Percentiles rank a stretch among this genome's conserved stretches.
Evolutionary conservation across 2,329 filamentous ascomycete species (phyloP).

Genomic region (Diaporthe citrichinensis): DNA sequence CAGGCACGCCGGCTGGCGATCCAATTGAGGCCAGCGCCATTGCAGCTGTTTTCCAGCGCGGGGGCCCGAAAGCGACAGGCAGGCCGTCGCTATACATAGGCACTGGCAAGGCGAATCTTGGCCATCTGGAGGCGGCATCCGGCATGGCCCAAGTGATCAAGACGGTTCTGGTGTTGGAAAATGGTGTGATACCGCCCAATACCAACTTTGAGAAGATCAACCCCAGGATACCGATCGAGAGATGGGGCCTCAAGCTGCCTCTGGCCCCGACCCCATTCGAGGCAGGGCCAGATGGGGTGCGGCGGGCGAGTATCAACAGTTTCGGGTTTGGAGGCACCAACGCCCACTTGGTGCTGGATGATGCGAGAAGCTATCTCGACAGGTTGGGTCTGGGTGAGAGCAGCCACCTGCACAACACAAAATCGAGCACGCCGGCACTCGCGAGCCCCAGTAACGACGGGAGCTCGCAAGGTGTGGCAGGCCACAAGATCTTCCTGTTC

Average conservation of each 20-base stretch:
- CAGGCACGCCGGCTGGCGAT: conserved; percentile 53
- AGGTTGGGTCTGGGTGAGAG: conserved; percentile 16
- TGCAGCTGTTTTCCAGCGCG: conserved; percentile 43
- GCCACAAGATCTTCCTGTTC: conserved; percentile 37
- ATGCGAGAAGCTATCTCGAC: conserved; percentile 34
- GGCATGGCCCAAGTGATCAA: conserved; percentile 39
- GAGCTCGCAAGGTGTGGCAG: not conserved
- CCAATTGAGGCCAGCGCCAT: conserved; percentile 49
- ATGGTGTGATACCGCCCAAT: conserved; percentile 48
- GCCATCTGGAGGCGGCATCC: conserved; percentile 36
- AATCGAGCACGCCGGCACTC: conserved; percentile 5
- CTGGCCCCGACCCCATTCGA: conserved; percentile 43
- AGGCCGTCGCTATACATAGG: conserved; percentile 47
- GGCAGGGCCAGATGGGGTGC: conserved; percentile 36
- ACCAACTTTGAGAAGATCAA: conserved; percentile 44
- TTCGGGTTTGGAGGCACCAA: conserved; percentile 64
- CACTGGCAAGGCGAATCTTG: conserved; percentile 51
- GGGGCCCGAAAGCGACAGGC: conserved; percentile 38
- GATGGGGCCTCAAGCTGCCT: conserved; percentile 38
- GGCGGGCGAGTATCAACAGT: conserved; percentile 52
- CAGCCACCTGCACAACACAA: conserved; percentile 16
- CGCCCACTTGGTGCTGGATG: conserved; percentile 57
- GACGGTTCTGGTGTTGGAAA: conserved; percentile 35
- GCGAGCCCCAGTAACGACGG: not conserved
- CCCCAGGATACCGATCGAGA: conserved; percentile 40